Percentiles rank a stretch among this genome's conserved stretches.
Evolutionary conservation across 2,329 filamentous ascomycete genomes (phyloP).

Genomic region (Laburnicola sp.): DNA sequence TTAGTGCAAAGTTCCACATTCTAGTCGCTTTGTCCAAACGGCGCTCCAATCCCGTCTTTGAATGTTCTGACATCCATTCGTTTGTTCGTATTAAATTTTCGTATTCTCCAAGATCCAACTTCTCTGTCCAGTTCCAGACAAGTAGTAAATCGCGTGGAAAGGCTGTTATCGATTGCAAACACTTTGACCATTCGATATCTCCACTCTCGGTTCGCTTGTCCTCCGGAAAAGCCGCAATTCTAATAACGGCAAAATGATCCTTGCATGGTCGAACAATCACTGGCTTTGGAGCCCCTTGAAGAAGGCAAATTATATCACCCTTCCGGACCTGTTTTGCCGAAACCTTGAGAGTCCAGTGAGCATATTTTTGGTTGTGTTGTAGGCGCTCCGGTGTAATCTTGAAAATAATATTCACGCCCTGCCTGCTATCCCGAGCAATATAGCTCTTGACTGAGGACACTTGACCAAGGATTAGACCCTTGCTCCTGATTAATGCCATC

Average conservation of each 20-base stretch:
- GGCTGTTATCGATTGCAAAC: not conserved
- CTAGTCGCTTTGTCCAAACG: conserved; percentile 3
- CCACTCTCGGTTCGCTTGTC: not conserved
- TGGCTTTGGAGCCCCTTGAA: conserved; percentile 10
- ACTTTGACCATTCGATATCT: conserved; percentile 1
- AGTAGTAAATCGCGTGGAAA: conserved; percentile 4
- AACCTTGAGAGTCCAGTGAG: conserved; percentile 9
- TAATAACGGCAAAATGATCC: conserved; percentile 9
- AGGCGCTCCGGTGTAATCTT: not conserved
- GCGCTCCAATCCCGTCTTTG: not conserved
- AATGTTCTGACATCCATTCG: not conserved
- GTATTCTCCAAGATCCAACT: not conserved
- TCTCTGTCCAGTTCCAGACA: conserved; percentile 1
- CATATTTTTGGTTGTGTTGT: not conserved
- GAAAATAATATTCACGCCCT: conserved; percentile 7
- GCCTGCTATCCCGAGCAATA: conserved; percentile 2
- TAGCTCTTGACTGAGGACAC: conserved; percentile 7
- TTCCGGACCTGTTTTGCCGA: conserved; percentile 12
- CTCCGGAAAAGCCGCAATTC: conserved; percentile 1
- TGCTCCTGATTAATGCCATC: conserved; percentile 13
- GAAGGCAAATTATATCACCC: conserved; percentile 9
- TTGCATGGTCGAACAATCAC: conserved; percentile 13
- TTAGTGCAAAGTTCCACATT: conserved; percentile 7
- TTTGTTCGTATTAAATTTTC: conserved; percentile 2
- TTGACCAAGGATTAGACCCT: conserved; percentile 17